Evolutionary conservation across 2,329 filamentous ascomycete species (phyloP), one percentile per base, ranked within the genome.

Genomic region (Capronia americana): DNA sequence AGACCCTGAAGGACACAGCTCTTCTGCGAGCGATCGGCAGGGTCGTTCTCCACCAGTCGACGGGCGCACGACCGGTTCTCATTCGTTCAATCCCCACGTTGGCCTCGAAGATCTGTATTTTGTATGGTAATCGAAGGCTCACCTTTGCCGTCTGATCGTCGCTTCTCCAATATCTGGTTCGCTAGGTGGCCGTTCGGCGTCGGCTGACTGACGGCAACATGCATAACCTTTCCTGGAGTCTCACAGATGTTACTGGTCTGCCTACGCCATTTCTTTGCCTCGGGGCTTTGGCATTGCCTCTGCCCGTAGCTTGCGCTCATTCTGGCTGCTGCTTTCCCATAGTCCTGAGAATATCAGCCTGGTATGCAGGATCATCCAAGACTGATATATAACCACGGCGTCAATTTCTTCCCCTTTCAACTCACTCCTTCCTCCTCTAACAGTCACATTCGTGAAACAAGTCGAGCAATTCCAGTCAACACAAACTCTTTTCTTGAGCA

Each of bases 121-220:
- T 61, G 17, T 63, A 61, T 62, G 65, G 51, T 20, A 57, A 70
- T 70, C 68, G 65, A 56, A 51, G 26, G 57, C 46, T 44, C 65
- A 66, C 50, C 56, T 61, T 57, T 65, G 41, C 46, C 63, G 44
- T 63, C 48, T 60, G 65, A 68, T 70, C 65, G 63, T 51, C 65
- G 61, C 48, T 51, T 46, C 30, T 34, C 53, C 14, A 10, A 60
- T 41, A 55, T 65, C 58, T 56, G 50, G 60, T 65, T 66, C 51
- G 38, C 38, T 12, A 38, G 28, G 56, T 54, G 57, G 38, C 56
- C 62, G 55, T 38, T 60, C 61, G 61, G 24, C 32, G 46, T 41
- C 32, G 41, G 23, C 26, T 24, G 26, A 65, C 61, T 65, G 56
- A 70, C 61, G 66, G 65, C 64, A 63, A 41, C 68, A 23, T 70